Percentiles rank a stretch among this genome's conserved stretches.
Conservation (phyloP, 148 eudicot genomes). For the Oxyria digyna region DNA sequence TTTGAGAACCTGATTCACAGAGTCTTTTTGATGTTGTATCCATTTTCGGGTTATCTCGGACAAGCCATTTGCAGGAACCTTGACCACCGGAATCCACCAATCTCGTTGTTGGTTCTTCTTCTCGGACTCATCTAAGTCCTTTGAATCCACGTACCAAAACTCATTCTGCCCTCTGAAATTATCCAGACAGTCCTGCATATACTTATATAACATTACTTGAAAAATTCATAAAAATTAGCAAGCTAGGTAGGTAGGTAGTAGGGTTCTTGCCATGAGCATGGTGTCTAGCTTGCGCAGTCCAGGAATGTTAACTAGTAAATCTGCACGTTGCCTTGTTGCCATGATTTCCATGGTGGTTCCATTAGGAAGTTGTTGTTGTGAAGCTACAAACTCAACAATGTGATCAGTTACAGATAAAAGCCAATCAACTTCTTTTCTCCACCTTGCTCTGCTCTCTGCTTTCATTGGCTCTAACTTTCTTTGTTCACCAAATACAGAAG, state of each 20-base stretch:
- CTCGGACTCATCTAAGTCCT: slow-evolving; percentile 27
- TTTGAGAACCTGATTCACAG: slow-evolving; percentile 47
- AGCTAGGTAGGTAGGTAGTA: not conserved
- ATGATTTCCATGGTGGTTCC: slow-evolving; percentile 56
- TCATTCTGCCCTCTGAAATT: slow-evolving; percentile 38
- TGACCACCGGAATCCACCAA: slow-evolving; percentile 46
- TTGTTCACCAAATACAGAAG: slow-evolving; percentile 58
- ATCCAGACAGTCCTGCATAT: slow-evolving; percentile 40
- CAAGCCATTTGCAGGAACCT: slow-evolving; percentile 33
- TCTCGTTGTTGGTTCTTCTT: slow-evolving; percentile 22
- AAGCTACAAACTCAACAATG: slow-evolving; percentile 49
- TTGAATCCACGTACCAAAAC: slow-evolving; percentile 28
- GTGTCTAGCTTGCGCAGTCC: slow-evolving; percentile 81
- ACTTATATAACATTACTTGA: not conserved
- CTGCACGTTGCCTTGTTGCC: slow-evolving; percentile 72
- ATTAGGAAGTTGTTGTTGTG: slow-evolving; percentile 34
- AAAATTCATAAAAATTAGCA: not conserved
- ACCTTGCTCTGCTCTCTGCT: slow-evolving; percentile 35
- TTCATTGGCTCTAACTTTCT: slow-evolving; percentile 54
- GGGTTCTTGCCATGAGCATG: slow-evolving; percentile 44
- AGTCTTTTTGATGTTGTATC: slow-evolving; percentile 42
- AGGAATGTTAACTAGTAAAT: slow-evolving; percentile 63
- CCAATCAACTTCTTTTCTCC: slow-evolving; percentile 62
- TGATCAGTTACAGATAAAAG: slow-evolving; percentile 56
- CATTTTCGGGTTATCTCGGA: slow-evolving; percentile 39